phyloP scores from a whole-genome alignment of 768 basidiomycete genomes.

The Tylopilus vinaceipallidus region DNA sequence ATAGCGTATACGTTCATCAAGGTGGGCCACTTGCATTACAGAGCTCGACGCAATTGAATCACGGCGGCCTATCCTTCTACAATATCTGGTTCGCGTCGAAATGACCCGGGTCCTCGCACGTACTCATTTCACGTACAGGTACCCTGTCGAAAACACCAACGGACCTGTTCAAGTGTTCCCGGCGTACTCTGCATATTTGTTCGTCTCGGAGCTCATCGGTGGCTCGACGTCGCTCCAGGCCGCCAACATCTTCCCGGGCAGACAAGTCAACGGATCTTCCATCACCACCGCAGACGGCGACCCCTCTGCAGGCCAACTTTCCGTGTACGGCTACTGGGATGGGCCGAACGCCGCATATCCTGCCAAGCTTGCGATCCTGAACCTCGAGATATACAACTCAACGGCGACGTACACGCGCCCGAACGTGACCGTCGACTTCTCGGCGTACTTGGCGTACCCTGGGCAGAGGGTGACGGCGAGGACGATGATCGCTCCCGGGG shows the following conservation, averaged over 20 bases:
- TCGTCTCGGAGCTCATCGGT: slow-evolving; percentile 47
- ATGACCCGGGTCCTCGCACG: not conserved
- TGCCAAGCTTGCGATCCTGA: slow-evolving; percentile 46
- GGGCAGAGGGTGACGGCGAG: slow-evolving; percentile 36
- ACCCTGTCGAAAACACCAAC: slow-evolving; percentile 46
- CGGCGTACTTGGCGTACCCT: slow-evolving; percentile 33
- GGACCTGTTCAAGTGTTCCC: slow-evolving; percentile 53
- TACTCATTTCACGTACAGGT: slow-evolving; percentile 32
- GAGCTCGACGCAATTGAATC: slow-evolving; percentile 48
- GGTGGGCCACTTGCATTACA: slow-evolving; percentile 52
- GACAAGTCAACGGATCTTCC: slow-evolving; percentile 50
- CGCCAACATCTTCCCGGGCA: slow-evolving; percentile 50
- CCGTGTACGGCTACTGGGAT: slow-evolving; percentile 54
- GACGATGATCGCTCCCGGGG: slow-evolving; percentile 46
- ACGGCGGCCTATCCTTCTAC: slow-evolving; percentile 45
- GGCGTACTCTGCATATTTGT: slow-evolving; percentile 51
- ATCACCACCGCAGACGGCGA: slow-evolving; percentile 52
- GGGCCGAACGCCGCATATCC: slow-evolving; percentile 33
- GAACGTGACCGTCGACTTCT: slow-evolving; percentile 45
- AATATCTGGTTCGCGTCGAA: slow-evolving; percentile 41
- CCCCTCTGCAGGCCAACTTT: slow-evolving; percentile 44
- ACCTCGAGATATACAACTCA: slow-evolving; percentile 51
- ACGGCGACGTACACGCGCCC: slow-evolving; percentile 43
- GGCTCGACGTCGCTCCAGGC: slow-evolving; percentile 43
- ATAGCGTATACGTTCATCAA: slow-evolving; percentile 52